Evolutionary conservation across 345 rosid genomes (phyloP).

Genomic region (Hypericum androsaemum): DNA sequence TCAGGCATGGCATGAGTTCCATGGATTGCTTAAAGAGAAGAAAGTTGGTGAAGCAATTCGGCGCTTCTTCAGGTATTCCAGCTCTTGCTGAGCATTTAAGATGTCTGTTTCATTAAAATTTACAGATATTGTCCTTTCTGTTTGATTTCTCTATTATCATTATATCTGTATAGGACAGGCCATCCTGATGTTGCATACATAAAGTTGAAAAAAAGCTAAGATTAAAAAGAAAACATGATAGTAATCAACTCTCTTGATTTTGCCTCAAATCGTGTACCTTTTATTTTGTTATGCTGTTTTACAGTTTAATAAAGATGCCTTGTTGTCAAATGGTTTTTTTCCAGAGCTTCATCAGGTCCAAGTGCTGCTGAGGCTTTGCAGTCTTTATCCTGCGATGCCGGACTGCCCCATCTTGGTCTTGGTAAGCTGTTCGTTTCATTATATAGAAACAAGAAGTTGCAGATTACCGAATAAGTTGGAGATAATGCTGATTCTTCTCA

Average conservation of each 20-base stretch:
- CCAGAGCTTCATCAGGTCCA: slow-evolving; percentile 87
- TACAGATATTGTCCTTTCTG: not conserved
- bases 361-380: slow-evolving; percentile 68
- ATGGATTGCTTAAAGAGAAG: slow-evolving; percentile 49
- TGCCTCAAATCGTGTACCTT: no score
- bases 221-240: no score
- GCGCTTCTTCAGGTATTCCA: slow-evolving; percentile 73
- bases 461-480: not conserved
- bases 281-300: not conserved
- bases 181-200: no score
- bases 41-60: slow-evolving; percentile 75
- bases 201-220: no score
- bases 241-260: no score
- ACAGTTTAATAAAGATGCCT: not conserved
- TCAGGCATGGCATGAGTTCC: slow-evolving; percentile 55
- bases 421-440: slow-evolving; percentile 34
- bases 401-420: slow-evolving; percentile 48
- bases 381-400: slow-evolving; percentile 59
- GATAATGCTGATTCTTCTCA: slow-evolving; percentile 1
- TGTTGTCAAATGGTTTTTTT: not conserved
- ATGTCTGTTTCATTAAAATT: not conserved
- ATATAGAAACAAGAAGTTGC: not conserved
- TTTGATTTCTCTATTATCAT: no score
- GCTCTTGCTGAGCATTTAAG: not conserved
- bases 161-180: no score